Conservation (phyloP, 108 stramenopile genomes). For the Cylindrotheca fusiformis region DNA sequence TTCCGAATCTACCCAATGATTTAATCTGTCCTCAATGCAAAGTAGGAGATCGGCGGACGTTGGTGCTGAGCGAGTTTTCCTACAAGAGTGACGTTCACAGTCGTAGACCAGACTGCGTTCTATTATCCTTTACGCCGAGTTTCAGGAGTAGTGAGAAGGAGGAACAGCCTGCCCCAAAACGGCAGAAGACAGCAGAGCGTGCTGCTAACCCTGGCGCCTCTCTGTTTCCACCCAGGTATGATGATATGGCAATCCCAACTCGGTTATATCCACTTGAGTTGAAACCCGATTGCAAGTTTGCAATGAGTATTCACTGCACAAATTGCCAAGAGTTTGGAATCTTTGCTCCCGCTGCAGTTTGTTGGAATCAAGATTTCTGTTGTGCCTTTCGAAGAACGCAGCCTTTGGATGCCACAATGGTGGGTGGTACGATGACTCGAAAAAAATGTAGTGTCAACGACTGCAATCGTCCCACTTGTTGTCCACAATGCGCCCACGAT, state of each 20-base stretch:
- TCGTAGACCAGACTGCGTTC: background rate
- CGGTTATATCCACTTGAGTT: background rate
- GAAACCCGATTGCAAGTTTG: slow-evolving; percentile 3
- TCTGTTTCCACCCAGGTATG: slow-evolving; percentile 6
- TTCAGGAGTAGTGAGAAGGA: too few relatives aligned
- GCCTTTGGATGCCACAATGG: background rate
- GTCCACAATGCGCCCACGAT: slow-evolving; percentile 8
- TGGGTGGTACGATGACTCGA: slow-evolving; percentile 1
- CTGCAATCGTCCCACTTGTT: background rate
- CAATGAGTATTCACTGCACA: slow-evolving; percentile 7
- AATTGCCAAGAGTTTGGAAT: slow-evolving; percentile 11
- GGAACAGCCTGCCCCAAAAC: too few relatives aligned
- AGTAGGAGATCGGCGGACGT: slow-evolving; percentile 1
- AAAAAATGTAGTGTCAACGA: slow-evolving; percentile 5
- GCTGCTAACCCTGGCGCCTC: too few relatives aligned
- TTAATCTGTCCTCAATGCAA: slow-evolving; percentile 6
- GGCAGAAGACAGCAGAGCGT: background rate
- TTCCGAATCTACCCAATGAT: background rate
- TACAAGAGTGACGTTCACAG: background rate
- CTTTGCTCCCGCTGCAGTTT: slow-evolving; percentile 7
- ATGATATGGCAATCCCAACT: slow-evolving; percentile 9
- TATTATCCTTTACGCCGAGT: background rate
- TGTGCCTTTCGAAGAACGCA: background rate
- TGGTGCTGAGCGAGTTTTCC: slow-evolving; percentile 8
- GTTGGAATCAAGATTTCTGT: background rate